Conservation (phyloP, 2,329 filamentous ascomycete species). For the Ilyonectria destructans region DNA sequence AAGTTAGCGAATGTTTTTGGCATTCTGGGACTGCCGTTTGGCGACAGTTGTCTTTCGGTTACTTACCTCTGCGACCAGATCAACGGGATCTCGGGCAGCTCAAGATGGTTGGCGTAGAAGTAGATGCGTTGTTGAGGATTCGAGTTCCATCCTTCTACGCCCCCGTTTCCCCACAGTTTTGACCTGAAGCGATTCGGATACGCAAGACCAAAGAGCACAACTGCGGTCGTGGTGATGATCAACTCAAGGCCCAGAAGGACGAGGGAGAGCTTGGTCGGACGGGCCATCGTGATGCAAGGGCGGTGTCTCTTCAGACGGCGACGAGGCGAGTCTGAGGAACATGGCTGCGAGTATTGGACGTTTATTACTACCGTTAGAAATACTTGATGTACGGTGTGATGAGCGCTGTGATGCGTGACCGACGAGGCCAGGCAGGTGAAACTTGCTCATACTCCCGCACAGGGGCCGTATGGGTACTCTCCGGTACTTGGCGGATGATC, state of each 20-base stretch:
- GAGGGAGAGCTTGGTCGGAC: constrained; percentile 17
- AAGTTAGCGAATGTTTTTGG: neutral
- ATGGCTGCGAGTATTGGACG: neutral
- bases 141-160: constrained; percentile 51
- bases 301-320: neutral
- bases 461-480: neutral
- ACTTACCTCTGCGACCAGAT: constrained; percentile 50
- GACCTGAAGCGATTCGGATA: constrained; percentile 46
- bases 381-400: constrained; percentile 1
- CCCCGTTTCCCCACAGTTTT: constrained; percentile 49
- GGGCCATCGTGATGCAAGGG: constrained; percentile 29
- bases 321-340: neutral
- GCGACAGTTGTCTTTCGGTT: neutral
- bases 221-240: constrained; percentile 23
- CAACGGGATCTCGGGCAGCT: constrained; percentile 48
- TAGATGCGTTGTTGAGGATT: constrained; percentile 50
- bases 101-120: constrained; percentile 51
- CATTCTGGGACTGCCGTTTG: neutral
- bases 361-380: constrained; percentile 4
- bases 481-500: constrained; percentile 4
- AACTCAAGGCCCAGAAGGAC: constrained; percentile 42
- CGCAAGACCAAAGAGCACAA: constrained; percentile 44
- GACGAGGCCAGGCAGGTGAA: constrained; percentile 32
- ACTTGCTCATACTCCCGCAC: constrained; percentile 56
- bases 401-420: constrained; percentile 10